Conservation (phyloP, 352 stramenopile genomes). For the Pythium aphanidermatum region DNA sequence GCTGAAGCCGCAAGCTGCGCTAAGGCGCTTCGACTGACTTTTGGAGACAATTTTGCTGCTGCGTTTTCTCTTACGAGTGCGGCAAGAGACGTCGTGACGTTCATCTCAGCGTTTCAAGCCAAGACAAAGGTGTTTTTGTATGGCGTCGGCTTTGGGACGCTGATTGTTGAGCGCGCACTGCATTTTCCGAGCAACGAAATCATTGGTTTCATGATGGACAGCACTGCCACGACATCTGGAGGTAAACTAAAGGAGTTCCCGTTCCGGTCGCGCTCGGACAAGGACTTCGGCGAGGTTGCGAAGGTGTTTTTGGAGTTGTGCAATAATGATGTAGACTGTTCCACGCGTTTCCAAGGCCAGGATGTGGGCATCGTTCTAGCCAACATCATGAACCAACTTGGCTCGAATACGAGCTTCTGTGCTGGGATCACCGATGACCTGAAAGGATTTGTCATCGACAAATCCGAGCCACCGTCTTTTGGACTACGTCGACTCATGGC, state of each 20-base stretch:
- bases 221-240: slow-evolving; percentile 29
- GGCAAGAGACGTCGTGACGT: slow-evolving; percentile 45
- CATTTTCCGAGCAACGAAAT: slow-evolving; percentile 42
- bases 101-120: slow-evolving; percentile 42
- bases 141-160: slow-evolving; percentile 61
- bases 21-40: slow-evolving; percentile 1
- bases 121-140: slow-evolving; percentile 50
- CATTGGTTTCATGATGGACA: slow-evolving; percentile 57
- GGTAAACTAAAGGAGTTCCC: slow-evolving; percentile 14
- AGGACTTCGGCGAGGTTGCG: slow-evolving; percentile 30
- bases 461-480: slow-evolving; percentile 30
- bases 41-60: slow-evolving; percentile 13
- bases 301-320: slow-evolving; percentile 44
- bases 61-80: slow-evolving; percentile 65
- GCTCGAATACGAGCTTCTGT: neutral
- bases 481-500: slow-evolving; percentile 41
- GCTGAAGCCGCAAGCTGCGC: slow-evolving; percentile 12
- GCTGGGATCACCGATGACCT: neutral
- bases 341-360: slow-evolving; percentile 10
- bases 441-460: slow-evolving; percentile 5
- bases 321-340: slow-evolving; percentile 32
- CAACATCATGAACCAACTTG: slow-evolving; percentile 10
- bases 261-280: slow-evolving; percentile 10
- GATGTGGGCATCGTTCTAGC: slow-evolving; percentile 6
- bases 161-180: slow-evolving; percentile 56